Conservation (phyloP, 2,329 filamentous ascomycete species). For the Ophiosphaerella korrae region DNA sequence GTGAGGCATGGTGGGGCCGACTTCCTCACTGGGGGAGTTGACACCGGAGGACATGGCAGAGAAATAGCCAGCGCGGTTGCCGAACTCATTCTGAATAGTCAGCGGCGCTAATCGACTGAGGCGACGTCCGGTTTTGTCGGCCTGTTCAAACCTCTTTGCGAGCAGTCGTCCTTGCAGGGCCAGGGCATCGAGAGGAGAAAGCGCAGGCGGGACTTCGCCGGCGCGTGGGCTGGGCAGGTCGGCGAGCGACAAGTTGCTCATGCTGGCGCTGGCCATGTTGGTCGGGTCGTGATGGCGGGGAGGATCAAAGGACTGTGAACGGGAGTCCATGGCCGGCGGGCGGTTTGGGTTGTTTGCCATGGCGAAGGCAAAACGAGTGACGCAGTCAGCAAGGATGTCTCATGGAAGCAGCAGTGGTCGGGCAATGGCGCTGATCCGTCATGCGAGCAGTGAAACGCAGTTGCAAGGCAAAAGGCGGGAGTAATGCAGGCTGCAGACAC, state of each 20-base stretch:
- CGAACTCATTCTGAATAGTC: slow-evolving; percentile 81
- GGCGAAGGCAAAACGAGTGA: slow-evolving; percentile 14
- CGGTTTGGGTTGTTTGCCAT: slow-evolving; percentile 39
- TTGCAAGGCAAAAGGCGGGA: slow-evolving; percentile 30
- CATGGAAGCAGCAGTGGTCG: slow-evolving; percentile 28
- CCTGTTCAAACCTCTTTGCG: slow-evolving; percentile 83
- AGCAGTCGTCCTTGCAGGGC: slow-evolving; percentile 88
- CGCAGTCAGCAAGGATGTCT: slow-evolving; percentile 23
- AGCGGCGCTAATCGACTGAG: slow-evolving; percentile 85
- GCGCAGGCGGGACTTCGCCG: slow-evolving; percentile 76
- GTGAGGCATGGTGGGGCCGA: slow-evolving; percentile 35
- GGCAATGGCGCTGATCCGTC: slow-evolving; percentile 32
- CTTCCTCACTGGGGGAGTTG: slow-evolving; percentile 60
- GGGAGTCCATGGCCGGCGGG: slow-evolving; percentile 41
- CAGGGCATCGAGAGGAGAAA: slow-evolving; percentile 95
- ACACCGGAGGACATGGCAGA: slow-evolving; percentile 66
- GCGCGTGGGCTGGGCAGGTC: slow-evolving; percentile 55
- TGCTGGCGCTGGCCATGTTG: slow-evolving; percentile 33
- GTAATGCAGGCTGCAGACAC: slow-evolving; percentile 11
- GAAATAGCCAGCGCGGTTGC: slow-evolving; percentile 78
- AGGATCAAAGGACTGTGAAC: slow-evolving; percentile 40
- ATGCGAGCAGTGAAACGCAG: slow-evolving; percentile 36
- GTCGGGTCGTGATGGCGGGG: slow-evolving; percentile 24
- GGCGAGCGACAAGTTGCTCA: slow-evolving; percentile 39
- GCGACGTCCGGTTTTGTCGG: slow-evolving; percentile 70